Conservation (phyloP, 371 early-diverging fungal species). For the Mucor circinelloides region DNA sequence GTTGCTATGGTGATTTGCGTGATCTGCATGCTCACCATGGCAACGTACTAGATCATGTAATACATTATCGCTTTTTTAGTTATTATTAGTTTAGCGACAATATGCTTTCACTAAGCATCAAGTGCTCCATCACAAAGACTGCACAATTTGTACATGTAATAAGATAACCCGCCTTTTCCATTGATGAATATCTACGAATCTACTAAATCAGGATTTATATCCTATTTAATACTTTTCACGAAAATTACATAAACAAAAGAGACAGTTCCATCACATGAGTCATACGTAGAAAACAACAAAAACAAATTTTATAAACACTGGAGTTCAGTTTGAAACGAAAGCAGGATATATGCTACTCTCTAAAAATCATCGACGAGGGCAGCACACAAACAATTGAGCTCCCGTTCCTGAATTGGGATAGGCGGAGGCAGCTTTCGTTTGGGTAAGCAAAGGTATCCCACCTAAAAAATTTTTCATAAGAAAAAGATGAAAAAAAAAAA, state of each 20-base stretch:
- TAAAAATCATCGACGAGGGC: not conserved
- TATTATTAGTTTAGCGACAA: not conserved
- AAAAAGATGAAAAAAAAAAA: not conserved
- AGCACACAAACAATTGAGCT: not conserved
- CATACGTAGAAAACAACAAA: not conserved
- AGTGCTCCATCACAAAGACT: not conserved
- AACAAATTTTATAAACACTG: not conserved
- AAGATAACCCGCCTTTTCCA: not conserved
- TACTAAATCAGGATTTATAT: not conserved
- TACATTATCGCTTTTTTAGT: not conserved
- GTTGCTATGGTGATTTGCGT: not conserved
- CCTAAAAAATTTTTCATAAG: not conserved
- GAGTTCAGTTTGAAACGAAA: not conserved
- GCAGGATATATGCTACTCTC: not conserved
- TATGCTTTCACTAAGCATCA: not conserved
- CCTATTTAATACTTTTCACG: not conserved
- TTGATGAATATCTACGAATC: not conserved
- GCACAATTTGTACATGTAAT: not conserved
- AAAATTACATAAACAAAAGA: not conserved
- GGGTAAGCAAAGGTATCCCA: not conserved
- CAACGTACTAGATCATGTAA: not conserved
- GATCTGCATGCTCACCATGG: not conserved
- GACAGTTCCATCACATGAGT: constrained; percentile 2
- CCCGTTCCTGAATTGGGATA: not conserved
- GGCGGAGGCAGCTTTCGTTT: not conserved